Base-by-base conservation (phyloP, 495 filamentous ascomycete species). In the Tricharina praecox region DNA sequence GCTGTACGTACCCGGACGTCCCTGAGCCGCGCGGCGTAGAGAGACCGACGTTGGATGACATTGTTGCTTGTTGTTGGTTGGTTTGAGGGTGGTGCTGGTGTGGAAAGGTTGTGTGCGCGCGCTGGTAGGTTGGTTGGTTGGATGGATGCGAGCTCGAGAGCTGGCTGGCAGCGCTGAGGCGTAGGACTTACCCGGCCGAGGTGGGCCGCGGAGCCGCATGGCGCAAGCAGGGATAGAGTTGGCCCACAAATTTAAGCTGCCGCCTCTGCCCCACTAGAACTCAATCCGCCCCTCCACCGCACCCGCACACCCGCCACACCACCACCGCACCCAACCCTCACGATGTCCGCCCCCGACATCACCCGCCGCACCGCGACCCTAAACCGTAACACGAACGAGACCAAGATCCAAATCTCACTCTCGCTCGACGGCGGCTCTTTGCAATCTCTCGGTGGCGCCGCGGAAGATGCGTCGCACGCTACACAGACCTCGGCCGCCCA, bases 21-120 rank as follows among this genome's bases (percentile, higher is more conserved):
- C 90, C 90, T 55, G 78, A 85, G 48, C 92, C 92, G 51, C 92
- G 82, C 4, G 92, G 92, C 18, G 92, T 99, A 44, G 81, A 72
- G 59, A 99, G 85, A 51, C 92, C 92, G 66, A 99, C 92, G 70
- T 99, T 99, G 50, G 85, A 86, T 48, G 88, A 88, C 90, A 96
- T 97, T 44, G 52, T 47, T 32, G 19, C 39, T 28, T n/a, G 38
- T 40, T 19, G 39, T 15, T 33, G n/a, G n/a, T n/a, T n/a, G n/a
- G n/a, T n/a, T n/a, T n/a, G n/a, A n/a, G n/a, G n/a, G n/a, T n/a
- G 23, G 23, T 44, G 36, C 16, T 49, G 49, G 28, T 25, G 35
- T 41, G 37, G 45, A 43, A 19, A 39, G 11, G 39, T 45, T 45
- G 20, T 10, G n/a, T 37, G n/a, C n/a, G n/a, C n/a, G n/a, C n/a